Evolutionary conservation across 1,139 yeast species (phyloP), one percentile per base, ranked within the genome.

Genomic region (Debaryomyces sp.): DNA sequence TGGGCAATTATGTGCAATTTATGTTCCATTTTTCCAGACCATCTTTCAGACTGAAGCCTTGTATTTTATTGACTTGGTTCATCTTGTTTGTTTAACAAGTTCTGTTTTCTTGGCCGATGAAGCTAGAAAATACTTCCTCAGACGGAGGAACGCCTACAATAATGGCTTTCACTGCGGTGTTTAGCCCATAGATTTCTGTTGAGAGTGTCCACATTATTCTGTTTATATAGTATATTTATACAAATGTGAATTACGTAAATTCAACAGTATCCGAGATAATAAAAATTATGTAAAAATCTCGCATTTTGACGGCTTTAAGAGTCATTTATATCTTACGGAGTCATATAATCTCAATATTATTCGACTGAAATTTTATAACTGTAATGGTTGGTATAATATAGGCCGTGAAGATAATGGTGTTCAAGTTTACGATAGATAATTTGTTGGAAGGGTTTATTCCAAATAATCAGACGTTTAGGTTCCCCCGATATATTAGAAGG

Each of bases 11-110:
- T 88, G 96, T 64, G 98, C 97, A 26, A 86, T 94, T 49, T 94
- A 94, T 64, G 80, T 92, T 42, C 97, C 97, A 50, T 90, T 92
- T 62, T 87, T 94, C 77, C 98, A 94, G 69, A 65, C 82, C 7
- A 82, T 94, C 50, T 94, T 94, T 79, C 97, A 94, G 67, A 94
- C 99, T 4, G 98, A 94, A 68, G 91, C 97, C 0, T 75, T 94
- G 50, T 74, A 79, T 43, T 63, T 90, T 7, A 67, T 77, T 17
- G 99, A 94, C 64, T 70, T 92, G 59, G 44, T 83, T 12, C 83
- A 82, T 56, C 77, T 94, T 62, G 54, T 82, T 3, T 51, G 73
- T 10, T 70, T 92, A 45, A 81, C 96, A 46, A 87, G 96, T 62
- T 72, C 89, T 6, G 97, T 94, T 4, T 85, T 92, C 70, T 72